A percentile compares a stretch with the other conserved stretches of the same genome.
Evolutionary conservation across 176 grass and related monocot genomes (phyloP).

Genomic region (Hordeum marinum): DNA sequence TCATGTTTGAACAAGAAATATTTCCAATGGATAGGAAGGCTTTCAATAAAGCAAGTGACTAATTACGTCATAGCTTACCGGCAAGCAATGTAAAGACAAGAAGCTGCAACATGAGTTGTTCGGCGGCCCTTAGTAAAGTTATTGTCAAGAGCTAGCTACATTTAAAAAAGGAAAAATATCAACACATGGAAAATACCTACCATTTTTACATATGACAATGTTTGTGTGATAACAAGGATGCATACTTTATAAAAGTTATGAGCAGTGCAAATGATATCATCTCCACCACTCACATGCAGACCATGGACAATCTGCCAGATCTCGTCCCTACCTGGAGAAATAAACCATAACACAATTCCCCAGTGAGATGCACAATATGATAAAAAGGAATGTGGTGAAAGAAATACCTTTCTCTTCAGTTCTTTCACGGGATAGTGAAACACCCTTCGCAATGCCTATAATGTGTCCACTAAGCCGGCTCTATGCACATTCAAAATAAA

Average conservation of each 20-base stretch:
- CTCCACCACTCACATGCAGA: constrained; percentile 65
- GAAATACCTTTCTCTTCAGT: constrained; percentile 59
- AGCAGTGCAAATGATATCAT: constrained; percentile 51
- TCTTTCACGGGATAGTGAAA: constrained; percentile 75
- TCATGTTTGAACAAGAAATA: neutral
- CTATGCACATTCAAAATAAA: constrained; percentile 28
- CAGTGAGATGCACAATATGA: neutral
- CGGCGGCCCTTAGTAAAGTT: constrained; percentile 80
- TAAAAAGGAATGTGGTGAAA: constrained; percentile 8
- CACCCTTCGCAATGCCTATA: constrained; percentile 44
- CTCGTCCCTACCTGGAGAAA: constrained; percentile 58
- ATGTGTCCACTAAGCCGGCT: constrained; percentile 43
- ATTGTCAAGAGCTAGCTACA: constrained; percentile 76
- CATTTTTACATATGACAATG: constrained; percentile 13
- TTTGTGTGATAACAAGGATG: neutral
- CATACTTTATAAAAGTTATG: constrained; percentile 64
- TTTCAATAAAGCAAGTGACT: neutral
- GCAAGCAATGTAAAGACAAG: constrained; percentile 93
- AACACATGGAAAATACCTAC: neutral
- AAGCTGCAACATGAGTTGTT: constrained; percentile 71
- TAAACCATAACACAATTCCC: neutral
- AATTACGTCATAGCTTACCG: constrained; percentile 36
- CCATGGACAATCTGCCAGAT: constrained; percentile 60
- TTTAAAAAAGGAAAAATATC: constrained; percentile 35
- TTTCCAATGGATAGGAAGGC: neutral